Evolutionary conservation across 768 basidiomycete species (phyloP).

Genomic region (Tricholoma hemisulphureum): DNA sequence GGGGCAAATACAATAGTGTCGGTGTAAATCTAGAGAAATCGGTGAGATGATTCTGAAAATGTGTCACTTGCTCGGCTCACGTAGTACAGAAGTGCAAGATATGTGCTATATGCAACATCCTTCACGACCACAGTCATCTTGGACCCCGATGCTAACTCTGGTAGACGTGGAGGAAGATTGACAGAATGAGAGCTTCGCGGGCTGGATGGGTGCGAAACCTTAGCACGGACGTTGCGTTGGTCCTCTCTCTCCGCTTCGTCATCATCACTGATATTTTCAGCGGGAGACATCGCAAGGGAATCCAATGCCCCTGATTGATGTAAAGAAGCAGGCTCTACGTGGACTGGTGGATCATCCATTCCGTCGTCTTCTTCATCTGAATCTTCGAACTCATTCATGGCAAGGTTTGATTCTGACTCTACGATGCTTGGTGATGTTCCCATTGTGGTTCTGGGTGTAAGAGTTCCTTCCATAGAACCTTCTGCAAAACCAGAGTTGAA

Average conservation of each 20-base stretch:
- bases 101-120: constrained; percentile 48
- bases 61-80: constrained; percentile 38
- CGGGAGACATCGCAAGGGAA: constrained; percentile 2
- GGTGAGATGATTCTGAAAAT: not conserved
- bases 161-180: not conserved
- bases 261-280: constrained; percentile 12
- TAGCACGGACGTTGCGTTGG: constrained; percentile 22
- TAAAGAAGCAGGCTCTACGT: constrained; percentile 23
- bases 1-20: constrained; percentile 84
- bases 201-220: constrained; percentile 21
- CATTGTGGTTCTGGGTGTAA: constrained; percentile 21
- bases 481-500: constrained; percentile 72
- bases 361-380: constrained; percentile 42
- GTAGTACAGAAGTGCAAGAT: constrained; percentile 64
- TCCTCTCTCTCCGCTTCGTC: constrained; percentile 25
- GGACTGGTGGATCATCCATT: constrained; percentile 15
- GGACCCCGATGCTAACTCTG: constrained; percentile 2
- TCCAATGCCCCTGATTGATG: constrained; percentile 7
- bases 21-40: constrained; percentile 68
- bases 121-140: constrained; percentile 43
- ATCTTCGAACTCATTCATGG: constrained; percentile 52
- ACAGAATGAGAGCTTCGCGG: constrained; percentile 15
- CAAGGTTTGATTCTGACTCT: constrained; percentile 27
- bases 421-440: constrained; percentile 18
- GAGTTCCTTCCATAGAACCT: constrained; percentile 33